Evolutionary conservation across 257 asterid genomes (phyloP).

Genomic region (Scutellaria barbata): DNA sequence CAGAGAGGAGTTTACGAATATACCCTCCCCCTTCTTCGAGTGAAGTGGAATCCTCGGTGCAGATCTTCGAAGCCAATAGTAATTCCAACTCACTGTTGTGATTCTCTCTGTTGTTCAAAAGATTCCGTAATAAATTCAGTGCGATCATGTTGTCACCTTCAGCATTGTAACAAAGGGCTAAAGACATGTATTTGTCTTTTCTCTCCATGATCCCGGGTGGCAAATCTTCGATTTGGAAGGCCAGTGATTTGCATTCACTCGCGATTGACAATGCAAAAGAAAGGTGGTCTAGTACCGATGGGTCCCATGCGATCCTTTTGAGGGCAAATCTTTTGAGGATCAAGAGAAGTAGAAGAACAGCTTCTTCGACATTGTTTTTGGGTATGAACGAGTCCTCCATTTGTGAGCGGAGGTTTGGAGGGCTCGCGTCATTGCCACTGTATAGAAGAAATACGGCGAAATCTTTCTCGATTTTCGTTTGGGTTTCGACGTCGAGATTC

Average conservation of each 20-base stretch:
- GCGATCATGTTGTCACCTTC: slow-evolving; percentile 65
- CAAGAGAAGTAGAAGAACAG: slow-evolving; percentile 70
- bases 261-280: slow-evolving; percentile 75
- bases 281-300: slow-evolving; percentile 77
- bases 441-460: slow-evolving; percentile 81
- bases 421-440: slow-evolving; percentile 76
- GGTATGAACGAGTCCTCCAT: slow-evolving; percentile 78
- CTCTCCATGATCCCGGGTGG: slow-evolving; percentile 56
- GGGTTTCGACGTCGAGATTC: slow-evolving; percentile 68
- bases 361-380: slow-evolving; percentile 80
- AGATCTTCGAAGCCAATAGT: slow-evolving; percentile 79
- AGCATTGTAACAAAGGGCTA: slow-evolving; percentile 74
- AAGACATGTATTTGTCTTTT: slow-evolving; percentile 56
- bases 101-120: slow-evolving; percentile 63
- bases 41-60: slow-evolving; percentile 48
- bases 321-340: slow-evolving; percentile 51
- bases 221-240: slow-evolving; percentile 77
- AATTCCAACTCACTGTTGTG: slow-evolving; percentile 49
- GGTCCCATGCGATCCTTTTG: slow-evolving; percentile 65
- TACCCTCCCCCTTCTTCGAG: slow-evolving; percentile 66
- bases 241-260: slow-evolving; percentile 58
- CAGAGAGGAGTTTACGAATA: slow-evolving; percentile 44
- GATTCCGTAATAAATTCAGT: slow-evolving; percentile 67
- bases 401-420: slow-evolving; percentile 87
- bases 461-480: slow-evolving; percentile 70